phyloP scores from a whole-genome alignment of 352 stramenopile genomes.

The Globisporangium heterothallicum region DNA sequence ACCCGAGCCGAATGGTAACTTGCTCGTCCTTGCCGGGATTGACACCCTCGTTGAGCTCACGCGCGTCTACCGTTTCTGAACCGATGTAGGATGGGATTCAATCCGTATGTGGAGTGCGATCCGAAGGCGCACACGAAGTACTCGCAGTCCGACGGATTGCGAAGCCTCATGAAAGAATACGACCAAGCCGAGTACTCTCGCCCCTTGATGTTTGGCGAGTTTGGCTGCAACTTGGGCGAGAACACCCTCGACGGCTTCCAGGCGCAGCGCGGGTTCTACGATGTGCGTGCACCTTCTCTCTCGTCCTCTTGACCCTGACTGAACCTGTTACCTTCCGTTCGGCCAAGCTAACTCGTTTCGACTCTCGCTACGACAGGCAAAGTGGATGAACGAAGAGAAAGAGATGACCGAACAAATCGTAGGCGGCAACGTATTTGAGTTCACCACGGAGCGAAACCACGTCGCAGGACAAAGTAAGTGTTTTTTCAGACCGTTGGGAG shows the following conservation, averaged over 20 bases:
- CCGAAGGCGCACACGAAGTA: conserved; percentile 33
- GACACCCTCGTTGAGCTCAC: too few relatives aligned
- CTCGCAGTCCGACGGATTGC: conserved; percentile 28
- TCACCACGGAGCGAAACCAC: conserved; percentile 68
- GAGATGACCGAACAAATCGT: conserved; percentile 72
- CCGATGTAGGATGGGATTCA: conserved; percentile 36
- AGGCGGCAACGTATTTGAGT: conserved; percentile 79
- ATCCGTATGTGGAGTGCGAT: conserved; percentile 56
- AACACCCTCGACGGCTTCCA: conserved; percentile 52
- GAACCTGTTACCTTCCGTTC: too few relatives aligned
- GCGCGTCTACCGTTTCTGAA: not conserved
- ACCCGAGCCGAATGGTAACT: conserved; percentile 25
- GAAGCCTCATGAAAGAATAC: conserved; percentile 47
- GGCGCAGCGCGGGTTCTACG: conserved; percentile 42
- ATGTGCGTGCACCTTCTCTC: conserved; percentile 12
- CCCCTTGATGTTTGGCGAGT: conserved; percentile 55
- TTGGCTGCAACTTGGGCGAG: conserved; percentile 40
- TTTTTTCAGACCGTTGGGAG: too few relatives aligned
- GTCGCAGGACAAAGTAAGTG: conserved; percentile 12
- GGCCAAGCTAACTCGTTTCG: not conserved
- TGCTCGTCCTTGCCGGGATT: too few relatives aligned
- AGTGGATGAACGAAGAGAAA: conserved; percentile 80
- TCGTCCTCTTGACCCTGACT: too few relatives aligned
- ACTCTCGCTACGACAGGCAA: conserved; percentile 58
- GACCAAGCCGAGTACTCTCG: conserved; percentile 26